A percentile compares a stretch with the other conserved stretches of the same genome.
Evolutionary conservation across 2,329 filamentous ascomycete species (phyloP).

Genomic region (Aspergillus fischeri): DNA sequence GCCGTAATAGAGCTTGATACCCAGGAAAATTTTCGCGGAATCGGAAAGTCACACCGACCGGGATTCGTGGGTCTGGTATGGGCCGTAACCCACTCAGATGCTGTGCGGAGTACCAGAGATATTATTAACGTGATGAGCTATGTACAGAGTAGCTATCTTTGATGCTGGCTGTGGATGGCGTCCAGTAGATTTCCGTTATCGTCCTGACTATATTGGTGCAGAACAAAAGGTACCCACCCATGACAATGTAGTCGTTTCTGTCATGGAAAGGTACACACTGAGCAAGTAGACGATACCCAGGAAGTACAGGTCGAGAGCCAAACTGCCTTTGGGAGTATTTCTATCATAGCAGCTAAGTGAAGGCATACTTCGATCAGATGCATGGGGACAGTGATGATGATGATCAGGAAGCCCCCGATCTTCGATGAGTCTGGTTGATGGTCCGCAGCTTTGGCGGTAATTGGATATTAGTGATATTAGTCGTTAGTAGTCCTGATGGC

Average conservation of each 20-base stretch:
- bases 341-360: neutral
- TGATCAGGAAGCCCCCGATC: neutral
- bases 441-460: too few species aligned
- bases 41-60: neutral
- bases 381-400: neutral
- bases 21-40: neutral
- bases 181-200: too few species aligned
- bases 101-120: too few species aligned
- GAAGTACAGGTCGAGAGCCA: neutral
- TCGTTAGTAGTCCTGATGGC: too few species aligned
- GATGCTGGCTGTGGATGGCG: too few species aligned
- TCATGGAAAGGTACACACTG: neutral
- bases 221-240: neutral
- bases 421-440: neutral
- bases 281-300: neutral
- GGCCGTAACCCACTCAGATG: too few species aligned
- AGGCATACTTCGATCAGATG: too few species aligned
- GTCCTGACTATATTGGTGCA: neutral
- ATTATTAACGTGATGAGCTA: too few species aligned
- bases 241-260: neutral
- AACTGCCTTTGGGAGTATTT: too few species aligned
- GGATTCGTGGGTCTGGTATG: too few species aligned
- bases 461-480: too few species aligned
- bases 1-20: neutral
- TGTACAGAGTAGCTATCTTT: too few species aligned